Base-by-base conservation (phyloP, 2,329 filamentous ascomycete species). In the Lojkania enalia region DNA sequence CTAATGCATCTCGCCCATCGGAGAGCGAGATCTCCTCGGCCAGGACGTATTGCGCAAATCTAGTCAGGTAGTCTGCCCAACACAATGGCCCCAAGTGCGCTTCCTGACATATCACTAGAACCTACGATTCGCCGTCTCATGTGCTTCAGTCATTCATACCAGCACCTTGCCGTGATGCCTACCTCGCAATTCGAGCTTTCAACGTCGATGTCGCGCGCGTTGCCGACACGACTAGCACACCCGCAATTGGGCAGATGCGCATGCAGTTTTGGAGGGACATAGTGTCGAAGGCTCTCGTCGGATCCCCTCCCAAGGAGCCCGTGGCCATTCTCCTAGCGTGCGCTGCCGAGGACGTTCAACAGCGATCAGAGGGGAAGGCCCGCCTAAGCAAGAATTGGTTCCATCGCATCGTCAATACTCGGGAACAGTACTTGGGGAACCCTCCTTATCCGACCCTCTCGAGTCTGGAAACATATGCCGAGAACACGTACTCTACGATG, bases 211-310 rank as follows among this genome's bases (percentile, higher is more conserved):
- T 96, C 48, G 88, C 92, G 33, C 83, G 88, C 45, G 87, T 97
- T 51, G 90, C 94, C 45, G 92, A 97, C 71, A 84, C 88, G 11
- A 91, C 94, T 15, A 94, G 88, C 35, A 94, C 87, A 49, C 83
- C 88, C n/a, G 86, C 86, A 3, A 88, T 97, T 49, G 92, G 90
- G 38, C 79, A 85, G 40, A 84, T 97, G 78, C 90, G 94, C 53
- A 86, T 96, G 71, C 89, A 96, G 69, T 97, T 97, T 76, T 97
- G 94, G 88, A 83, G 88, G 38, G 91, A 97, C 58, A 84, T 88
- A 3, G 76, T 99, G 39, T 81, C 86, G 42, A 85, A 86, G 49
- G 87, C 88, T 1, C 86, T 96, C 48, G 79, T 86, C 1, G 87
- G 87, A 21, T 76, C 77, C 0, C 91, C 94, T 1, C 90, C 91